Evolutionary conservation across 306 rosid species (phyloP), one percentile per base, ranked within the genome.

Genomic region (Morella rubra): DNA sequence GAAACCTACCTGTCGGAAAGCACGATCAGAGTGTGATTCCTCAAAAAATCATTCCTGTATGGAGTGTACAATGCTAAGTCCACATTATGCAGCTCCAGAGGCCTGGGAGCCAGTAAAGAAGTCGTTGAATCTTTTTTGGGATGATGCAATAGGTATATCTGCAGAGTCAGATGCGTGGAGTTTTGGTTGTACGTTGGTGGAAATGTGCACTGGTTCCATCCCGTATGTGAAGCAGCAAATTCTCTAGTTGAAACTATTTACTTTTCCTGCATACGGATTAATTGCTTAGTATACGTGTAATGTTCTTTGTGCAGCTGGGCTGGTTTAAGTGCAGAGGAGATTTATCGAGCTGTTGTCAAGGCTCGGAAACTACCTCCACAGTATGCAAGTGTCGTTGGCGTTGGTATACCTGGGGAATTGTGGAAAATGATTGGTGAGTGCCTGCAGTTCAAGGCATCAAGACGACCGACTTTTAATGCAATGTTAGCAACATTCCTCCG

Each of bases 391-490:
- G 96, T 95, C 56, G 97, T 95, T 77, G 99, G 99, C 71, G 99
- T 91, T 82, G 99, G 99, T 37, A 95, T 95, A 71, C 99, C 99
- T 0, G 87, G 99, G 76, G 99, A 92, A 73, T 81, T 92, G 88
- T 95, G 99, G 99, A 95, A 89, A 85, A 95, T 92, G 99, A 92
- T 95, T 75, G 99, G 99, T 49, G 99, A 95, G 83, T 95, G 99
- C 86, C 83, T 95, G 87, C 97, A 90, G 82, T 92, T 90, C 90
- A 95, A 92, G 84, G 90, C 97, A 65, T 77, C 96, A 53, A 89
- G 76, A 89, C 88, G 99, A 76, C 99, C 99, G 50, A 89, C 93
- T 64, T 95, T 95, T 79, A 90, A 76, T 78, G 91, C 93, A 62
- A 95, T 95, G 93, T 78, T 95, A 54, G 91, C 97, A 75, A 89